Percentiles rank a stretch among this genome's conserved stretches.
These are phyloP conservation scores for Leccinum boreale DNA, from an alignment of 768 basidiomycete genomes.

Conservation along the genomic window DNA sequence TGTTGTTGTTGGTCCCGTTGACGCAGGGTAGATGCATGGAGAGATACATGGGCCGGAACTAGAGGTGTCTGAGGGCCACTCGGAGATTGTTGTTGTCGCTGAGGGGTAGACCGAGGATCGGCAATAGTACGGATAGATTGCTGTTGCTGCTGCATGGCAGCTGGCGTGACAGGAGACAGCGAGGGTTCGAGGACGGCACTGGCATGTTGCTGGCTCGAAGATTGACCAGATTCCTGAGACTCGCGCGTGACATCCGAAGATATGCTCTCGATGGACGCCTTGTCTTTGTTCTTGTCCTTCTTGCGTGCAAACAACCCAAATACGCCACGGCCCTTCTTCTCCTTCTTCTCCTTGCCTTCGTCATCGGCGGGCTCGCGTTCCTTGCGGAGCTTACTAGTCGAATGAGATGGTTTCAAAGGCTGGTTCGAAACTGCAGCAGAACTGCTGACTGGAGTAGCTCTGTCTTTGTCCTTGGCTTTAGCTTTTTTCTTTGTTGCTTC, in stretches of 20 bases:
- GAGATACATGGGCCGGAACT: slow-evolving; percentile 45
- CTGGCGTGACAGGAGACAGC: slow-evolving; percentile 51
- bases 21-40: slow-evolving; percentile 65
- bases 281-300: slow-evolving; percentile 73
- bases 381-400: slow-evolving; percentile 40
- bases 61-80: slow-evolving; percentile 29
- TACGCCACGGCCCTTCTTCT: slow-evolving; percentile 69
- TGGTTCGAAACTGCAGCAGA: slow-evolving; percentile 29
- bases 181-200: slow-evolving; percentile 20
- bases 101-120: slow-evolving; percentile 21
- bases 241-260: slow-evolving; percentile 46
- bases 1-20: slow-evolving; percentile 90
- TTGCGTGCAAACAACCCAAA: slow-evolving; percentile 76
- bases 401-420: slow-evolving; percentile 10
- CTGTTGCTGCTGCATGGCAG: slow-evolving; percentile 60
- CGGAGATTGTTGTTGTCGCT: slow-evolving; percentile 21
- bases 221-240: slow-evolving; percentile 65
- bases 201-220: slow-evolving; percentile 41
- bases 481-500: slow-evolving; percentile 48
- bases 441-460: slow-evolving; percentile 31
- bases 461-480: slow-evolving; percentile 49
- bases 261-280: slow-evolving; percentile 48
- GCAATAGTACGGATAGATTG: slow-evolving; percentile 25
- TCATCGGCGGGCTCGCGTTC: slow-evolving; percentile 43
- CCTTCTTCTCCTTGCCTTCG: slow-evolving; percentile 52